Evolutionary conservation across 805 yeast genomes (phyloP).

Genomic region (Diddensiella transvaalensis): DNA sequence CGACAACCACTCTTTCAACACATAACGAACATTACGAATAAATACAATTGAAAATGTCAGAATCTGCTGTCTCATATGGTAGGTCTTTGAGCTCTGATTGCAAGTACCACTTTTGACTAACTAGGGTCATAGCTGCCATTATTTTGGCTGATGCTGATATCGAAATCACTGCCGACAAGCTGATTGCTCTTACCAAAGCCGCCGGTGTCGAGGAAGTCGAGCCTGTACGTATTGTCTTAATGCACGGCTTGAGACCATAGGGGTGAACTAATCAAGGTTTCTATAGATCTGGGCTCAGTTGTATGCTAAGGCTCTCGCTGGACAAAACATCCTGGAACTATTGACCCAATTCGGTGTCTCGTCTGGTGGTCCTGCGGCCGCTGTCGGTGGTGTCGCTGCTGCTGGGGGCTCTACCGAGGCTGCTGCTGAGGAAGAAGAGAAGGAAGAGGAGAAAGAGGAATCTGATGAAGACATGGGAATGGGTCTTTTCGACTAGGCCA

Average conservation of each 20-base stretch:
- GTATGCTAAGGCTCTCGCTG: conserved; percentile 82
- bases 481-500: conserved; percentile 86
- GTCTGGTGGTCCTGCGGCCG: conserved; percentile 69
- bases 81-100: conserved; percentile 8
- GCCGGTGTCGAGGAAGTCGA: conserved; percentile 78
- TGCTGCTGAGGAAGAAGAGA: conserved; percentile 53
- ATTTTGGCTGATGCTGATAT: conserved; percentile 96
- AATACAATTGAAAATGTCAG: conserved; percentile 33
- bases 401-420: conserved; percentile 63
- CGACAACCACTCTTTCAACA: conserved; percentile 7
- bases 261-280: too few species aligned
- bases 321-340: conserved; percentile 79
- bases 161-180: conserved; percentile 86
- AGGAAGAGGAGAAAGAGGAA: conserved; percentile 54
- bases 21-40: conserved; percentile 13
- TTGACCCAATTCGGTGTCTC: conserved; percentile 66
- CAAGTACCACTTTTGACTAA: too few species aligned
- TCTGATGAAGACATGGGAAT: conserved; percentile 88
- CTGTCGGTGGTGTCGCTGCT: conserved; percentile 61
- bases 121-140: conserved; percentile 89
- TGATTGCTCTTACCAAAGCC: conserved; percentile 69
- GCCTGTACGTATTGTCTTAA: conserved; percentile 33
- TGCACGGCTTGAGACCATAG: not conserved
- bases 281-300: conserved; percentile 74
- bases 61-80: conserved; percentile 85